These are phyloP conservation scores for Aureobasidium melanogenum DNA, from an alignment of 2,329 filamentous ascomycete species.

Conservation along the genomic window DNA sequence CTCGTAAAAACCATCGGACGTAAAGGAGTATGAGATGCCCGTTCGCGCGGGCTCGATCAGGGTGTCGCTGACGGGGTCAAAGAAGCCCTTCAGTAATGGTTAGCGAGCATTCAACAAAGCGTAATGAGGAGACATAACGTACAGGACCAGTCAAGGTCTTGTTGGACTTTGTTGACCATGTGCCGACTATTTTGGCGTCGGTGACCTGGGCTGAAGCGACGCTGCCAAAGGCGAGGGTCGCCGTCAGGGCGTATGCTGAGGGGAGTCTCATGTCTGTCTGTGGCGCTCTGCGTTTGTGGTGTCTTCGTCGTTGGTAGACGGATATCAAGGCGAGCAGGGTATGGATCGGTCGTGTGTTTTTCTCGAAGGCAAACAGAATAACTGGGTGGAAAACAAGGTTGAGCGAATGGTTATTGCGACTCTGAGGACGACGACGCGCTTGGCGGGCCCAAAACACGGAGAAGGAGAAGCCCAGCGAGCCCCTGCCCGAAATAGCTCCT, in stretches of 20 bases:
- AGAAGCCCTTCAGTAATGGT: conserved; percentile 49
- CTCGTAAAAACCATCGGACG: conserved; percentile 57
- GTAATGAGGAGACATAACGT: conserved; percentile 23
- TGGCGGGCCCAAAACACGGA: conserved; percentile 8
- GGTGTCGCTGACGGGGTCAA: conserved; percentile 56
- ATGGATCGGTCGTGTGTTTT: background rate
- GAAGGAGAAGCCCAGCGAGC: background rate
- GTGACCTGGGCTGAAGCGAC: background rate
- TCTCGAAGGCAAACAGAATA: background rate
- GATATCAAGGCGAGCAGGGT: background rate
- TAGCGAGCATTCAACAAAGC: background rate
- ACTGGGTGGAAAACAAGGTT: background rate
- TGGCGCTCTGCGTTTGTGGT: background rate
- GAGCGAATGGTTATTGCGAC: background rate
- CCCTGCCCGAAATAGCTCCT: conserved; percentile 1
- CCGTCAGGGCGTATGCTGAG: conserved; percentile 9
- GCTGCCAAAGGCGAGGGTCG: conserved; percentile 4
- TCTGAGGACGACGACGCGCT: background rate
- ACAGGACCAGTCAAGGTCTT: conserved; percentile 62
- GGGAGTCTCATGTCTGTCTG: conserved; percentile 9
- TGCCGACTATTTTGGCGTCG: conserved; percentile 47
- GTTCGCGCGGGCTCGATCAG: conserved; percentile 58
- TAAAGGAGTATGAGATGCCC: conserved; percentile 68
- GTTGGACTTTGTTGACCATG: conserved; percentile 63
- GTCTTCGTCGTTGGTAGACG: background rate